Percentiles rank a stretch among this genome's conserved stretches.
phyloP scores from a whole-genome alignment of 352 stramenopile genomes.

The Globisporangium ultimum region DNA sequence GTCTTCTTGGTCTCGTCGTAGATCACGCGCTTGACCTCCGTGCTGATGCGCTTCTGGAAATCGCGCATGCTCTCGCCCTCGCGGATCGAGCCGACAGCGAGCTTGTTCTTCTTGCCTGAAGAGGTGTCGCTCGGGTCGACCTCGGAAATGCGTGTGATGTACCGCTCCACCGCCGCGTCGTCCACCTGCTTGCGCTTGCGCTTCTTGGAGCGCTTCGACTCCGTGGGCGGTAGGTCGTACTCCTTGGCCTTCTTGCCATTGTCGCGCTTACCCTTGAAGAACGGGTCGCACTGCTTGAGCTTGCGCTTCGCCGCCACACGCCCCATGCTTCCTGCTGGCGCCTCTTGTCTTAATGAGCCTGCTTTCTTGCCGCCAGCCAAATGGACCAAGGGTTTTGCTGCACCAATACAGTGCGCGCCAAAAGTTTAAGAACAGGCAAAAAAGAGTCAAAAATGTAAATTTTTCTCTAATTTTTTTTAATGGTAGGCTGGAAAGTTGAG shows the following conservation, averaged over 20 bases:
- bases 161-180: conserved; percentile 63
- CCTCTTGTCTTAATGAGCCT: no score
- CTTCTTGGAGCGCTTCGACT: conserved; percentile 82
- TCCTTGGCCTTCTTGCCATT: conserved; percentile 70
- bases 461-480: no score
- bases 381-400: no score
- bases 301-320: conserved; percentile 76
- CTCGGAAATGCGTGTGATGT: conserved; percentile 47
- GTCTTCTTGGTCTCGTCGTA: conserved; percentile 82
- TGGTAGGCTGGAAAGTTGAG: no score
- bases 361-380: no score
- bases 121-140: conserved; percentile 16
- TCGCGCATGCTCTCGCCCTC: conserved; percentile 76
- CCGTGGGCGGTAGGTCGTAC: conserved; percentile 60
- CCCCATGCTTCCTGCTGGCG: conserved; percentile 33
- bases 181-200: conserved; percentile 61
- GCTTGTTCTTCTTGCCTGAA: conserved; percentile 35
- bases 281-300: conserved; percentile 84
- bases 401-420: no score
- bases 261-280: conserved; percentile 79
- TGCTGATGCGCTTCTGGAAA: conserved; percentile 84
- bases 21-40: conserved; percentile 80
- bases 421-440: no score
- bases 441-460: no score
- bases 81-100: conserved; percentile 56